Percentiles rank a stretch among this genome's conserved stretches.
Evolutionary conservation across 805 yeast genomes (phyloP).

Genomic region (Metschnikowia bowlesiae): DNA sequence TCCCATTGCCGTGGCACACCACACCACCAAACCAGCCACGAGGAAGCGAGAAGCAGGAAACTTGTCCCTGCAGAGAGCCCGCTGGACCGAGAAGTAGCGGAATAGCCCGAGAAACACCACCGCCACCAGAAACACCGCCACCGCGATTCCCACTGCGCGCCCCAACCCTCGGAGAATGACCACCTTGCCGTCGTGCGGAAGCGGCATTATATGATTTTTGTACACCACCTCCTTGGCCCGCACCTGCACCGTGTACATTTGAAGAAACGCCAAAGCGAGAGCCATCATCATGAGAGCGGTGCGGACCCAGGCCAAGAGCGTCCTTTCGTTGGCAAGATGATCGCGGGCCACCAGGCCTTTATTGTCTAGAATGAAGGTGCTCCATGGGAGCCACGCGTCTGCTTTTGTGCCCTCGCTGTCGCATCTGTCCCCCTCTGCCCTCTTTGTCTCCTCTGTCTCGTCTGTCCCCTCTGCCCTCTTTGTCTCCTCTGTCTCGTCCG

Average conservation of each 20-base stretch:
- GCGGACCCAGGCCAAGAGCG: slow-evolving; percentile 61
- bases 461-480: not conserved
- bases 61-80: slow-evolving; percentile 6
- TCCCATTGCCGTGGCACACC: slow-evolving; percentile 6
- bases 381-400: no score
- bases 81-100: slow-evolving; percentile 12
- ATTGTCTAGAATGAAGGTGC: slow-evolving; percentile 21
- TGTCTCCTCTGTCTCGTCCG: no score
- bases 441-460: no score
- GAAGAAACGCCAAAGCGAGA: slow-evolving; percentile 58
- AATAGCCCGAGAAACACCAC: slow-evolving; percentile 7
- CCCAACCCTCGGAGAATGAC: slow-evolving; percentile 5
- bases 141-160: slow-evolving; percentile 10
- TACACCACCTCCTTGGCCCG: slow-evolving; percentile 12
- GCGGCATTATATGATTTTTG: not conserved
- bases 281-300: slow-evolving; percentile 56
- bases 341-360: slow-evolving; percentile 36
- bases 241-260: slow-evolving; percentile 44
- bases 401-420: no score
- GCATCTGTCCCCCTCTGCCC: no score
- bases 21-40: slow-evolving; percentile 5
- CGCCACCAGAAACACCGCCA: slow-evolving; percentile 8
- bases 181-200: not conserved
- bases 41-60: slow-evolving; percentile 14
- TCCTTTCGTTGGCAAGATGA: slow-evolving; percentile 58